phyloP scores from a whole-genome alignment of 345 rosid species.

The Melastoma malabathricum region DNA sequence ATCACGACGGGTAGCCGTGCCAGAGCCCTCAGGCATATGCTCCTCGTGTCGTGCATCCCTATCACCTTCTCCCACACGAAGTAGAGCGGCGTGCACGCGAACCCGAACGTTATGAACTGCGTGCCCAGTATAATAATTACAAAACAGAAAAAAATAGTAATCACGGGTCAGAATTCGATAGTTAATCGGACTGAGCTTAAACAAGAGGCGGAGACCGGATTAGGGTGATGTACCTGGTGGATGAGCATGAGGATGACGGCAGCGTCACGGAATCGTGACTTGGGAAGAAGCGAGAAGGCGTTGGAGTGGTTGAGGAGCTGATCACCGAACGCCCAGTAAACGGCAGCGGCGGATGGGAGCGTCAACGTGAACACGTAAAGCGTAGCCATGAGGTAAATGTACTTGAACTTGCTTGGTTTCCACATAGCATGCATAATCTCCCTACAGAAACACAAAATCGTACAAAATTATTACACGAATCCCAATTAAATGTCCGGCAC shows the following conservation, averaged over 20 bases:
- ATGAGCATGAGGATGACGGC: constrained; percentile 97
- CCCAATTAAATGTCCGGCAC: background rate
- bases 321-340: constrained; percentile 98
- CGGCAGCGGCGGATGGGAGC: constrained; percentile 85
- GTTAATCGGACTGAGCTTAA: too few species aligned
- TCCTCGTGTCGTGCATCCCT: constrained; percentile 92
- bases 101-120: constrained; percentile 98
- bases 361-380: constrained; percentile 89
- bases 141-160: background rate
- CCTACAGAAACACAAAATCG: background rate
- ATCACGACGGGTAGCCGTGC: constrained; percentile 89
- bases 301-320: constrained; percentile 75
- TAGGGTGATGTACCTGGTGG: constrained; percentile 49
- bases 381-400: constrained; percentile 86
- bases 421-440: constrained; percentile 99
- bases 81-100: constrained; percentile 92
- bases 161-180: background rate
- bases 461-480: constrained; percentile 9
- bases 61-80: constrained; percentile 99
- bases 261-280: constrained; percentile 52
- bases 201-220: too few species aligned
- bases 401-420: constrained; percentile 97
- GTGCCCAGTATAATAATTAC: background rate
- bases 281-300: constrained; percentile 90
- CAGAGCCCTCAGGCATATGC: constrained; percentile 77